phyloP scores from a whole-genome alignment of 257 asterid species.

The Apocynum venetum region DNA sequence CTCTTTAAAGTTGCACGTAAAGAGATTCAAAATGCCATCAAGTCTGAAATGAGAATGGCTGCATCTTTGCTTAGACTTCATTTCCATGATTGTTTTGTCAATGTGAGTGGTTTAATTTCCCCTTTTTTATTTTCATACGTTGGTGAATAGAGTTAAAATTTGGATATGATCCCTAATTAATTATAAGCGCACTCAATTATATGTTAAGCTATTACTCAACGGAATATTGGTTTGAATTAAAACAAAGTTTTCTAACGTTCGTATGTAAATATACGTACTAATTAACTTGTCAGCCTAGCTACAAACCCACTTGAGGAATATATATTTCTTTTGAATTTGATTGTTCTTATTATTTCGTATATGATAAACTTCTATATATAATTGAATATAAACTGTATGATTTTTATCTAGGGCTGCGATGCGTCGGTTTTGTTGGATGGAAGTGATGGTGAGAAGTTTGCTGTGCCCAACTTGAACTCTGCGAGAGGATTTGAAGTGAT shows the following conservation, averaged over 20 bases:
- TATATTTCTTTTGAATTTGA: no score
- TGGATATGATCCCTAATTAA: no score
- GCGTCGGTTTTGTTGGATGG: conserved; percentile 79
- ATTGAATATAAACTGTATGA: neutral
- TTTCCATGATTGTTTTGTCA: conserved; percentile 80
- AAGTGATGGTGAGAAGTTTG: conserved; percentile 61
- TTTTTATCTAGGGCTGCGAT: conserved; percentile 65
- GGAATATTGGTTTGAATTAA: no score
- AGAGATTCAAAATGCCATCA: conserved; percentile 57
- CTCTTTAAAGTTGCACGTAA: conserved; percentile 41
- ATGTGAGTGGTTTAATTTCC: conserved; percentile 34
- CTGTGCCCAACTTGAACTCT: conserved; percentile 59
- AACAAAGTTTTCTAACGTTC: no score
- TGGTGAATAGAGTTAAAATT: no score
- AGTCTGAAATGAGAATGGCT: conserved; percentile 75
- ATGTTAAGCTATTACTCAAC: no score
- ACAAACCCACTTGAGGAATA: no score
- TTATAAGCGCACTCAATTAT: no score
- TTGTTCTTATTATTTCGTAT: no score
- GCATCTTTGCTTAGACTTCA: conserved; percentile 80
- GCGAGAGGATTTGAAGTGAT: conserved; percentile 80
- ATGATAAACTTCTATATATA: no score
- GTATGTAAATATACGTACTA: no score
- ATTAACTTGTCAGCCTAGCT: no score
- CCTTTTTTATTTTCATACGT: neutral